Evolutionary conservation across 352 stramenopile genomes (phyloP).

Genomic region (Pythium diclinum): DNA sequence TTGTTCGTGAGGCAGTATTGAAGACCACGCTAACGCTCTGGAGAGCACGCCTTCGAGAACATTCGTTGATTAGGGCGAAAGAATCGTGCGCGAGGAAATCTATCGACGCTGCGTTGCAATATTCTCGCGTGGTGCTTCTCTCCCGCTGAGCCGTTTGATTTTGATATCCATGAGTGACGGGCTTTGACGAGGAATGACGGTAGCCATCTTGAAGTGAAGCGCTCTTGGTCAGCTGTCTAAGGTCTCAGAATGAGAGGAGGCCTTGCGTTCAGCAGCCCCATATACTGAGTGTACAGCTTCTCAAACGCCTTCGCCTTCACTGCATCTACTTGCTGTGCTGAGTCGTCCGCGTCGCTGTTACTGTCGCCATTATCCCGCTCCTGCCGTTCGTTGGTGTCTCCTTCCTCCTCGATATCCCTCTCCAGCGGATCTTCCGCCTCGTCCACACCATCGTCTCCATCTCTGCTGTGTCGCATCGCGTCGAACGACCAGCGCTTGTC

Average conservation of each 20-base stretch:
- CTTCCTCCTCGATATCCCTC: neutral
- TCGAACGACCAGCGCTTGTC: neutral
- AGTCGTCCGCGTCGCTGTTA: neutral
- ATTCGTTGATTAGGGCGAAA: no score
- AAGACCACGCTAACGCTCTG: no score
- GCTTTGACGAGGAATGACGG: no score
- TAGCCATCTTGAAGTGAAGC: no score
- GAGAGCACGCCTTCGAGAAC: no score
- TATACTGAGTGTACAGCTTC: slow-evolving; percentile 40
- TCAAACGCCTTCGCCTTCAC: slow-evolving; percentile 32
- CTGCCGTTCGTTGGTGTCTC: neutral
- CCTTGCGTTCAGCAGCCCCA: slow-evolving; percentile 36
- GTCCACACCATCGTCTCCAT: neutral
- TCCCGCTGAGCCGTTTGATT: no score
- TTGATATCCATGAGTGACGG: no score
- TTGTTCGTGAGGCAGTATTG: no score
- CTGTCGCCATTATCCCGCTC: neutral
- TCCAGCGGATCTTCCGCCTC: neutral
- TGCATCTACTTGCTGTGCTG: neutral
- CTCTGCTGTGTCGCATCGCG: neutral
- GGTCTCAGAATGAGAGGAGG: neutral
- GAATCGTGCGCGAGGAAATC: no score
- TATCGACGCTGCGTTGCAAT: no score
- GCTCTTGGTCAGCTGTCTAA: neutral
- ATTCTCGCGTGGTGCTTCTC: no score